Conservation (phyloP, 2,329 filamentous ascomycete genomes). For the Exophiala phaeomuriformis region DNA sequence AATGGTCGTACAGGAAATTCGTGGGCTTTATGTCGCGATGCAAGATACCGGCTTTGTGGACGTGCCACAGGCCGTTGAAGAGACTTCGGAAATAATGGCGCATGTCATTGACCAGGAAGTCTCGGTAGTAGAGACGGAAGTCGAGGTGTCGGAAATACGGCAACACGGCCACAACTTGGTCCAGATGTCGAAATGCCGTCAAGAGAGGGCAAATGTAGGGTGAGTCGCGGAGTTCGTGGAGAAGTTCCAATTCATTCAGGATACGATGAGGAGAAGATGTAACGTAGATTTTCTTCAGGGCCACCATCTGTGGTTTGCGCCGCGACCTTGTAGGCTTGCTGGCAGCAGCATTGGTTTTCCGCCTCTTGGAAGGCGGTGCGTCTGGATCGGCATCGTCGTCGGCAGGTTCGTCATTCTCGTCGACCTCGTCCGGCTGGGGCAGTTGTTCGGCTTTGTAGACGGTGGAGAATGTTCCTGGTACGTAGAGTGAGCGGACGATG, state of each 20-base stretch:
- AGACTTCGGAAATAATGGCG: slow-evolving; percentile 82
- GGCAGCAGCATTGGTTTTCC: slow-evolving; percentile 34
- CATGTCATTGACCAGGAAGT: slow-evolving; percentile 80
- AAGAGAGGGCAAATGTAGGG: slow-evolving; percentile 88
- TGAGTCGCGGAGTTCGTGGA: slow-evolving; percentile 77
- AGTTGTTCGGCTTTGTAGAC: slow-evolving; percentile 98
- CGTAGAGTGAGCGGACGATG: slow-evolving; percentile 10
- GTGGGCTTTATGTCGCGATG: slow-evolving; percentile 97
- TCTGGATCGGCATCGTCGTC: slow-evolving; percentile 56
- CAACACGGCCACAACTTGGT: slow-evolving; percentile 90
- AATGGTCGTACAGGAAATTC: slow-evolving; percentile 32
- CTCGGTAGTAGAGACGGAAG: slow-evolving; percentile 83
- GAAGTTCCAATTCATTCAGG: slow-evolving; percentile 88
- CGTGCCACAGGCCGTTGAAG: slow-evolving; percentile 74
- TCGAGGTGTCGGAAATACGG: slow-evolving; percentile 95
- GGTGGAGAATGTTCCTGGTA: slow-evolving; percentile 85
- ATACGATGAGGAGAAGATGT: slow-evolving; percentile 91
- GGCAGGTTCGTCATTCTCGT: slow-evolving; percentile 69
- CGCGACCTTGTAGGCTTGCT: slow-evolving; percentile 28
- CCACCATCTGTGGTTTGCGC: slow-evolving; percentile 68
- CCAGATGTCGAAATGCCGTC: slow-evolving; percentile 88
- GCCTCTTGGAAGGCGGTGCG: slow-evolving; percentile 59
- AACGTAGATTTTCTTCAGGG: slow-evolving; percentile 99
- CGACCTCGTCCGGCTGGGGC: slow-evolving; percentile 64
- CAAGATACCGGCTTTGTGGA: slow-evolving; percentile 76